These are phyloP conservation scores for Cynanchum wilfordii DNA, from an alignment of 257 asterid species.

Conservation along the genomic window DNA sequence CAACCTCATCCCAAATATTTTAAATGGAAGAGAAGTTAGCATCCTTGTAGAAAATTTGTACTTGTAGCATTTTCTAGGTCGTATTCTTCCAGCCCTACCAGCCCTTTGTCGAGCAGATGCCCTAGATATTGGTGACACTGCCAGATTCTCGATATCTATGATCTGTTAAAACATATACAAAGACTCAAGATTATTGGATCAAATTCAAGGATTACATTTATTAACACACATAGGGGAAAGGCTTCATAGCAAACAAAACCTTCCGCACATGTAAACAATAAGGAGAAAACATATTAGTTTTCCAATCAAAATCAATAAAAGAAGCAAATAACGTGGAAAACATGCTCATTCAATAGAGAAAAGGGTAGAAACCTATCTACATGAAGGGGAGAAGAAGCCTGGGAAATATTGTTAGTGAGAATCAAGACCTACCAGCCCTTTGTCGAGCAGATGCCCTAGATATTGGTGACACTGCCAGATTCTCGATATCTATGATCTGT, in stretches of 20 bases:
- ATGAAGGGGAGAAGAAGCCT: not conserved
- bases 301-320: not conserved
- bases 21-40: not conserved
- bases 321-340: not conserved
- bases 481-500: too few species aligned
- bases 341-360: not conserved
- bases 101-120: constrained; percentile 97
- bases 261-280: not conserved
- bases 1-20: not conserved
- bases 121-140: constrained; percentile 90
- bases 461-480: too few species aligned
- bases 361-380: not conserved
- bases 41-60: constrained; percentile 17
- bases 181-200: not conserved
- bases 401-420: not conserved
- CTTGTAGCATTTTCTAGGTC: constrained; percentile 99
- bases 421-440: not conserved
- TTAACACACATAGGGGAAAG: not conserved
- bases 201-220: not conserved
- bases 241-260: not conserved
- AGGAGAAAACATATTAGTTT: not conserved
- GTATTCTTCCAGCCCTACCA: constrained; percentile 96
- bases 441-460: too few species aligned
- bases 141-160: constrained; percentile 79
- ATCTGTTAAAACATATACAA: constrained; percentile 42